These are phyloP conservation scores for Alternaria sp. DNA, from an alignment of 2,329 filamentous ascomycete species.

Conservation along the genomic window DNA sequence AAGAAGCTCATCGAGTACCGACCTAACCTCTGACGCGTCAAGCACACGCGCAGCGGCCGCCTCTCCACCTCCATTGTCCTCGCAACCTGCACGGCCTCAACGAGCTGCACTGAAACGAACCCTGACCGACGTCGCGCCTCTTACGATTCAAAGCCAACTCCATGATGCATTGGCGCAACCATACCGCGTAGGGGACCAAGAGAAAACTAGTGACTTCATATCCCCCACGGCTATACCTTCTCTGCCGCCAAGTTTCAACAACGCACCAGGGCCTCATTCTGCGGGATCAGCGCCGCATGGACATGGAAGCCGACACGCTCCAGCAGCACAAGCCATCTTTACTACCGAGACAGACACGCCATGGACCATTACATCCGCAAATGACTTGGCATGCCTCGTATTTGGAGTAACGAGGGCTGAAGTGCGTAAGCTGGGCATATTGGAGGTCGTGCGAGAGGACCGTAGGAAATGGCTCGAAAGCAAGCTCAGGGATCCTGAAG, in stretches of 20 bases:
- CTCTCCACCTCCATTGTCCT: conserved; percentile 34
- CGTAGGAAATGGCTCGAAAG: conserved; percentile 87
- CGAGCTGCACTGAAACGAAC: conserved; percentile 82
- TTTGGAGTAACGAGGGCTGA: conserved; percentile 99
- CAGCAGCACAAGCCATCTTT: conserved; percentile 94
- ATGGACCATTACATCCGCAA: conserved; percentile 95
- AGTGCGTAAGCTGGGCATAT: conserved; percentile 90
- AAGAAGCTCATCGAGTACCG: conserved; percentile 32
- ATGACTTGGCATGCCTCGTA: conserved; percentile 94
- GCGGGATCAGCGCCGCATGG: conserved; percentile 68
- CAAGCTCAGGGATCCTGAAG: conserved; percentile 74
- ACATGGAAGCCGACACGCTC: conserved; percentile 88
- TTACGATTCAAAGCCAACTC: conserved; percentile 80
- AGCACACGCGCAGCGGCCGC: conserved; percentile 29
- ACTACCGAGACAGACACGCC: conserved; percentile 90
- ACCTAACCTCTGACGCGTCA: conserved; percentile 35
- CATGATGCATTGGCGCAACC: conserved; percentile 86
- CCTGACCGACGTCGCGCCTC: conserved; percentile 80
- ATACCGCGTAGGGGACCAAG: conserved; percentile 67
- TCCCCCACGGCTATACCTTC: conserved; percentile 58
- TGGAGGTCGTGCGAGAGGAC: conserved; percentile 93
- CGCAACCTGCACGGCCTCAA: conserved; percentile 36
- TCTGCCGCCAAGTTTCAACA: conserved; percentile 46
- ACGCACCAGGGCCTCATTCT: conserved; percentile 45
- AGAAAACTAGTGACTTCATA: conserved; percentile 55